phyloP scores from a whole-genome alignment of 176 grass and related monocot genomes.

The Saccharum spontaneum region DNA sequence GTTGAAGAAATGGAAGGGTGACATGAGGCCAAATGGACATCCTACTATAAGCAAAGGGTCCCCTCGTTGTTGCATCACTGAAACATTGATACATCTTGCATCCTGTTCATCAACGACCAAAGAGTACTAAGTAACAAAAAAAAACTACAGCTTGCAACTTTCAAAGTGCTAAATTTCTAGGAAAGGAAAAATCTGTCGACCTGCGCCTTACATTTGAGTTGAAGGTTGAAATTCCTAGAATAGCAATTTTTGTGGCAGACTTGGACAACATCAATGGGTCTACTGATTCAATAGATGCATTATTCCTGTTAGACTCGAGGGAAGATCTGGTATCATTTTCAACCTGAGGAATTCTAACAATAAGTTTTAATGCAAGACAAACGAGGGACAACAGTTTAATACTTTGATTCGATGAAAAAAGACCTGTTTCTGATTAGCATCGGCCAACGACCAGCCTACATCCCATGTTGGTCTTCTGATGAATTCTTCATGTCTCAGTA shows the following conservation, averaged over 20 bases:
- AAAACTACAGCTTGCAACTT: conserved; percentile 22
- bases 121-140: conserved; percentile 19
- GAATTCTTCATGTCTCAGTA: conserved; percentile 55
- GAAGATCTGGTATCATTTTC: conserved; percentile 48
- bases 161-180: conserved; percentile 36
- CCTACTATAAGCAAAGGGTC: conserved; percentile 74
- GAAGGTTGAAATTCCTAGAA: conserved; percentile 69
- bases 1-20: conserved; percentile 89
- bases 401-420: conserved; percentile 23
- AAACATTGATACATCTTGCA: conserved; percentile 52
- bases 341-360: conserved; percentile 44
- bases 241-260: conserved; percentile 76
- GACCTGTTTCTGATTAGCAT: conserved; percentile 68
- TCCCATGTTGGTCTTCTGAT: conserved; percentile 67
- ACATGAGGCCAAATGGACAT: conserved; percentile 87
- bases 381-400: conserved; percentile 8
- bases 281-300: conserved; percentile 43
- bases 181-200: conserved; percentile 19
- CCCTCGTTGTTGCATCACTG: conserved; percentile 58
- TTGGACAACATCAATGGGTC: conserved; percentile 49
- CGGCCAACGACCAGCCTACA: conserved; percentile 72
- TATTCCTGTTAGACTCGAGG: conserved; percentile 45
- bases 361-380: conserved; percentile 18
- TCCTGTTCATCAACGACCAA: conserved; percentile 48
- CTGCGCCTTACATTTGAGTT: conserved; percentile 48